phyloP scores from a whole-genome alignment of 1,284 basidiomycete species.

The Rhodotorula sp. region DNA sequence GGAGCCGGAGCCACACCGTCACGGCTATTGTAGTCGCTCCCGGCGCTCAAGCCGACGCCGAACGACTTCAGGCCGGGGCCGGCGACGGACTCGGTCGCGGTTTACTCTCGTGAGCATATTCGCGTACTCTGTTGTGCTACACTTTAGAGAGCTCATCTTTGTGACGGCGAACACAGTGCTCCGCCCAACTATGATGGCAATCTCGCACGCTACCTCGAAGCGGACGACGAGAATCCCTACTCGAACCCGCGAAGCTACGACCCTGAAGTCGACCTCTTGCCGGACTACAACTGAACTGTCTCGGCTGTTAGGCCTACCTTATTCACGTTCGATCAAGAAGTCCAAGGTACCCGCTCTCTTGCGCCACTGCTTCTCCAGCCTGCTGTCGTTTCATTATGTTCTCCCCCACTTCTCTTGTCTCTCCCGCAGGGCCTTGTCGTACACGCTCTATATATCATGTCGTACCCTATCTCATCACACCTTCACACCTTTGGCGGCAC shows the following conservation, averaged over 20 bases:
- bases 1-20: constrained; percentile 18
- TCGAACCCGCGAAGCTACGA: not conserved
- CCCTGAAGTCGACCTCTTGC: constrained; percentile 10
- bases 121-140: not conserved
- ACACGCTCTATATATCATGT: too few relatives aligned
- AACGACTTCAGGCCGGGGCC: constrained; percentile 17
- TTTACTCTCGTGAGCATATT: constrained; percentile 22
- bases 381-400: not conserved
- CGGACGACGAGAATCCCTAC: not conserved
- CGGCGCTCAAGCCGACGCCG: constrained; percentile 6
- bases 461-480: too few relatives aligned
- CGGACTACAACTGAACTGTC: constrained; percentile 13
- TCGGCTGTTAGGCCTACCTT: not conserved
- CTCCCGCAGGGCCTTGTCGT: too few relatives aligned
- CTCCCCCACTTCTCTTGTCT: too few relatives aligned
- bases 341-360: not conserved
- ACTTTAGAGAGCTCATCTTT: not conserved
- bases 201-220: constrained; percentile 8
- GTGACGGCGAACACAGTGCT: not conserved
- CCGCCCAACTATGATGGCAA: constrained; percentile 30
- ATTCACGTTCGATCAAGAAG: not conserved
- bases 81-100: constrained; percentile 21
- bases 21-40: constrained; percentile 3
- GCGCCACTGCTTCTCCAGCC: too few relatives aligned
- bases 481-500: too few relatives aligned